Evolutionary conservation across 1,284 basidiomycete species (phyloP), one percentile per base, ranked within the genome.

Genomic region (Flammula alnicola): DNA sequence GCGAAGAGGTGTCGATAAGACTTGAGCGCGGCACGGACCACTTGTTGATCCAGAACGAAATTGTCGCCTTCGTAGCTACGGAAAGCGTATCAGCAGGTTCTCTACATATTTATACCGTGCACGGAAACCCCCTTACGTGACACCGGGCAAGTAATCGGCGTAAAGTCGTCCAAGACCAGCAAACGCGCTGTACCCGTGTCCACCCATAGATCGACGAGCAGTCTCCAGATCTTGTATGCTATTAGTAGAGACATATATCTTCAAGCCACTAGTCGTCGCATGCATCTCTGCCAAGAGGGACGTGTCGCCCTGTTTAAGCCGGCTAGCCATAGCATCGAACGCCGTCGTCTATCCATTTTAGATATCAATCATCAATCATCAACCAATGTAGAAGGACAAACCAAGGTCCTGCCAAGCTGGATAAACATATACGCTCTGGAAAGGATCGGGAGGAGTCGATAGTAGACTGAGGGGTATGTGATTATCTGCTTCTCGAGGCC

Each of bases 51-150:
- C 2, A 91, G 74, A 6, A 91, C 83, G 56, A 80, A 90, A 63
- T 91, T 90, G 60, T 91, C 88, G 14, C 88, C 88, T 70, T 91
- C 88, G 57, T 80, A 89, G 1, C 83, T 87, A 51, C 3, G 11
- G 20, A 20, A 23, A 36, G 10, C 23, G 25, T 54, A 40, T 38
- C 39, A 46, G 42, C 3, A 20, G 17, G 3, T 32, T 5, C 22
- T 31, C 22, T n/a, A n/a, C n/a, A n/a, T n/a, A n/a, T n/a, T n/a
- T n/a, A n/a, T n/a, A n/a, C n/a, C n/a, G n/a, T n/a, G n/a, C n/a
- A n/a, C n/a, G n/a, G n/a, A n/a, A n/a, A n/a, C n/a, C n/a, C n/a
- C n/a, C 77, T 17, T 62, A 86, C 78, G 87, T 90, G 49, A 78
- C 77, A 60, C 75, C 74, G 6, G 88, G 87, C 4, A 89, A 66